Evolutionary conservation across 768 basidiomycete species (phyloP).

Genomic region (Candolleomyces aberdarensis): DNA sequence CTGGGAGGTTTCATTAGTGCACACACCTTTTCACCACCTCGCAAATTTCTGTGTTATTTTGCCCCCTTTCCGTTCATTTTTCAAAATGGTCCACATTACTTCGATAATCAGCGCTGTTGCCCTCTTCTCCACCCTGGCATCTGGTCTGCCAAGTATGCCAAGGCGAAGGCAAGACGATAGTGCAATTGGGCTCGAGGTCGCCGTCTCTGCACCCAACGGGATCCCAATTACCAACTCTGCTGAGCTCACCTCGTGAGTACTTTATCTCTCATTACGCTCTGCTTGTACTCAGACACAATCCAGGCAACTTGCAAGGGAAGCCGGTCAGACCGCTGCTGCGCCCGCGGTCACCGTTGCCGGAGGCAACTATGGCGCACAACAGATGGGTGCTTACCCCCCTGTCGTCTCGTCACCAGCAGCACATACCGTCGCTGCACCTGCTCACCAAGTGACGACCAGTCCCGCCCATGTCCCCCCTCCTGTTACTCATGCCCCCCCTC

Average conservation of each 20-base stretch:
- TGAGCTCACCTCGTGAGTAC: slow-evolving; percentile 29
- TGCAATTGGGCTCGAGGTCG: slow-evolving; percentile 32
- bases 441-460: background rate
- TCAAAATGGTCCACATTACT: slow-evolving; percentile 60
- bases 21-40: slow-evolving; percentile 22
- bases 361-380: background rate
- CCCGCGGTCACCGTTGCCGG: background rate
- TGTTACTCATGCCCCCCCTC: background rate
- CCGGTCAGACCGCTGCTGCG: background rate
- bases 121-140: slow-evolving; percentile 48
- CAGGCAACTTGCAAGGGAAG: background rate
- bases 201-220: slow-evolving; percentile 48
- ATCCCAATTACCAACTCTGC: slow-evolving; percentile 35
- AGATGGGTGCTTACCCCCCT: background rate
- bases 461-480: background rate
- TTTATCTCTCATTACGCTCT: background rate
- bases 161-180: slow-evolving; percentile 31
- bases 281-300: background rate
- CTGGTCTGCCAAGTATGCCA: slow-evolving; percentile 34
- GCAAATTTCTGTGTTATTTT: slow-evolving; percentile 46
- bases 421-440: background rate
- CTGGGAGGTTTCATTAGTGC: slow-evolving; percentile 56
- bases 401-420: background rate
- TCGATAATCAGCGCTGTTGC: slow-evolving; percentile 53
- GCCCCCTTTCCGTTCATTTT: slow-evolving; percentile 25